phyloP scores from a whole-genome alignment of 129 eudicot genomes.

The Solidago caesia region DNA sequence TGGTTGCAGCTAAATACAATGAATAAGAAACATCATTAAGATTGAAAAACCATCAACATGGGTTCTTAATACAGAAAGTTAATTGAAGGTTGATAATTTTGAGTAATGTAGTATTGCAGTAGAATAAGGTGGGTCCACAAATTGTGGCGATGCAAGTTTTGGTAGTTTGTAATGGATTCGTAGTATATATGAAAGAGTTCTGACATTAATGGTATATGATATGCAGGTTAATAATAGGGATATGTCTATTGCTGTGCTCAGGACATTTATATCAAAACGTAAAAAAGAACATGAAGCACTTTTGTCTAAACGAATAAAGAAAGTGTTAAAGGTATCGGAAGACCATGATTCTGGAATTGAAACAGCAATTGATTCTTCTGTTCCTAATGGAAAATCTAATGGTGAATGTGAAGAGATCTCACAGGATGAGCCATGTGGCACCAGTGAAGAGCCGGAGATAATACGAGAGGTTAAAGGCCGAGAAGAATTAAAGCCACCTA shows the following conservation, averaged over 20 bases:
- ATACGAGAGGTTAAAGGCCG: slow-evolving; percentile 46
- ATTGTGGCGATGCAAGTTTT: not conserved
- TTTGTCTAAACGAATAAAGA: slow-evolving; percentile 50
- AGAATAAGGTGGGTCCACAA: not conserved
- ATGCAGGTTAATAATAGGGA: slow-evolving; percentile 92
- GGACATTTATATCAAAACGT: slow-evolving; percentile 78
- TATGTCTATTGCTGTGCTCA: slow-evolving; percentile 91
- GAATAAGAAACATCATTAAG: not conserved
- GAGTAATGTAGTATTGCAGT: slow-evolving; percentile 5
- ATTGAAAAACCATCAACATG: not conserved
- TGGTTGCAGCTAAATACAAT: no score
- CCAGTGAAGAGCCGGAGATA: slow-evolving; percentile 42
- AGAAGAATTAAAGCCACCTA: slow-evolving; percentile 73
- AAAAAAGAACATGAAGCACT: slow-evolving; percentile 73
- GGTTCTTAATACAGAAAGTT: not conserved
- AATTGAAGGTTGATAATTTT: not conserved
- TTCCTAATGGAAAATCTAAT: slow-evolving; percentile 45
- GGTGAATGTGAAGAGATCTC: slow-evolving; percentile 48
- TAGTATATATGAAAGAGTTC: not conserved
- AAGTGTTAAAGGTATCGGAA: slow-evolving; percentile 38
- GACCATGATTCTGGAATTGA: slow-evolving; percentile 38
- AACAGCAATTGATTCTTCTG: slow-evolving; percentile 35
- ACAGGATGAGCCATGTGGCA: slow-evolving; percentile 38
- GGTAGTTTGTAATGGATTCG: not conserved
- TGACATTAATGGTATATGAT: slow-evolving; percentile 2